These are phyloP conservation scores for Amanita rubescens DNA, from an alignment of 768 basidiomycete genomes.

Conservation along the genomic window DNA sequence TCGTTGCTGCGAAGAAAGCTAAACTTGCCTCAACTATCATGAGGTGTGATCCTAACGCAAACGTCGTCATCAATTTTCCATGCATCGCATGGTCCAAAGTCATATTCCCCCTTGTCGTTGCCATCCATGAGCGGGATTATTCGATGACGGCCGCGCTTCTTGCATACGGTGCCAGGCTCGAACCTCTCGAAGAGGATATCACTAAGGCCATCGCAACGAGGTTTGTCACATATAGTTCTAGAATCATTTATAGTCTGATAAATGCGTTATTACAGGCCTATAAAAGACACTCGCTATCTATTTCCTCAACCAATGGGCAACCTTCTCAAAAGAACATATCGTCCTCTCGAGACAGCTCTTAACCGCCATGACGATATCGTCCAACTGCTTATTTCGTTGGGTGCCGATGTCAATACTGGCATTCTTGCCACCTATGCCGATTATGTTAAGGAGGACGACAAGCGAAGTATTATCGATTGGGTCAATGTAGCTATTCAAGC, in stretches of 20 bases:
- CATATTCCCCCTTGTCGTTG: not conserved
- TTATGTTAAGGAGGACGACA: not conserved
- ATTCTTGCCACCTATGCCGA: too few relatives aligned
- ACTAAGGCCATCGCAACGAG: not conserved
- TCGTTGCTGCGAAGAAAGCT: slow-evolving; percentile 27
- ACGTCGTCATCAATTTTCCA: slow-evolving; percentile 1
- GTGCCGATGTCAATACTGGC: slow-evolving; percentile 1
- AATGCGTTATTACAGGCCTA: not conserved
- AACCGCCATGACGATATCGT: not conserved
- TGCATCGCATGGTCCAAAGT: not conserved
- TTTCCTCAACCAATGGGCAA: not conserved
- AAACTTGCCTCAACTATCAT: slow-evolving; percentile 35
- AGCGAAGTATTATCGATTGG: slow-evolving; percentile 1
- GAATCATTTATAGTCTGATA: not conserved
- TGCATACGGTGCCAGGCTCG: slow-evolving; percentile 2
- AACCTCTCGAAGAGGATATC: slow-evolving; percentile 2
- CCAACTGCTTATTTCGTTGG: not conserved
- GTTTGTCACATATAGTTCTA: not conserved
- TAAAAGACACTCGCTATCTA: not conserved
- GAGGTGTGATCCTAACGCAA: slow-evolving; percentile 31
- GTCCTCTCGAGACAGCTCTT: slow-evolving; percentile 2
- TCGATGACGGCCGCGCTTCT: slow-evolving; percentile 1
- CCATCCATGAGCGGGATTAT: not conserved
- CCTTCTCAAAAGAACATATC: not conserved
- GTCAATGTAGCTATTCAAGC: not conserved